These are phyloP conservation scores for Oryza punctata DNA, from an alignment of 176 grass and related monocot species.

Conservation along the genomic window DNA sequence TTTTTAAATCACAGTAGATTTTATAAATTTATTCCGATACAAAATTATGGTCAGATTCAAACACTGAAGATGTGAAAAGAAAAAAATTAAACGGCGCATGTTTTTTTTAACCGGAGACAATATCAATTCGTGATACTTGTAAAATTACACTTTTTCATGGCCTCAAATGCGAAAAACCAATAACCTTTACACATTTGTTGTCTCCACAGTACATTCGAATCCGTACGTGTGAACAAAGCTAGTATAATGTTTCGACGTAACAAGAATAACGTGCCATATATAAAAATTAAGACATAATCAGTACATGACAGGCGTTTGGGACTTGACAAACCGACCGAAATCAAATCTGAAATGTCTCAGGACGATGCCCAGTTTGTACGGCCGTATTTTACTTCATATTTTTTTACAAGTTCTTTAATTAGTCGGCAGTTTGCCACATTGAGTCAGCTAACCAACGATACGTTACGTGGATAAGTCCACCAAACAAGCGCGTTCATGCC, in stretches of 20 bases:
- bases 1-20: no score
- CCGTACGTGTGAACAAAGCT: background rate
- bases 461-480: background rate
- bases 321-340: background rate
- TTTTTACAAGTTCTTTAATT: background rate
- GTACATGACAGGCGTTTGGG: background rate
- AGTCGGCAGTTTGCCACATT: background rate
- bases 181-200: background rate
- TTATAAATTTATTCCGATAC: no score
- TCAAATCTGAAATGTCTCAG: background rate
- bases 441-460: background rate
- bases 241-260: background rate
- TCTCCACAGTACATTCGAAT: background rate
- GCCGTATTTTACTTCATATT: no score
- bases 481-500: no score
- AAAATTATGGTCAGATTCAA: no score
- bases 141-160: no score
- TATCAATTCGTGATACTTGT: no score
- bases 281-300: background rate
- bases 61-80: no score
- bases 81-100: no score
- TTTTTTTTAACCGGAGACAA: no score
- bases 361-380: no score
- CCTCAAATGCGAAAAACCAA: no score
- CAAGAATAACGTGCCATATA: background rate